phyloP scores from a whole-genome alignment of 352 stramenopile genomes.

The Phytopythium cucurbitacearum region DNA sequence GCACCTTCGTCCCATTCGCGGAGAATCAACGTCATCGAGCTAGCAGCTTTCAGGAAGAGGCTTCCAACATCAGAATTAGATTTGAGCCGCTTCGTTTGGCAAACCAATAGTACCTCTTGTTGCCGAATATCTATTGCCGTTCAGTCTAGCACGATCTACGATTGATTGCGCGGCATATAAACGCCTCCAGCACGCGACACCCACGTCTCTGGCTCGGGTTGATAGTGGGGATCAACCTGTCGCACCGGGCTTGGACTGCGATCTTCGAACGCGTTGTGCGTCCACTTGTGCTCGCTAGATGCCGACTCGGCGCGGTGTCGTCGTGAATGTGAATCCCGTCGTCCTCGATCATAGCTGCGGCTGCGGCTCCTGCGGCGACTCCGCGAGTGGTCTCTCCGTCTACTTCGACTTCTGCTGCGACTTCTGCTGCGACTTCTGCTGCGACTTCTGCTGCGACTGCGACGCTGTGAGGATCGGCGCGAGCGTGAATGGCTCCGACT shows the following conservation, averaged over 20 bases:
- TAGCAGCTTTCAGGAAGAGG: background rate
- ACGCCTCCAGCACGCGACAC: slow-evolving; percentile 75
- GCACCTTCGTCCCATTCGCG: slow-evolving; percentile 71
- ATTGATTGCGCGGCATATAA: slow-evolving; percentile 57
- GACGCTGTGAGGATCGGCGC: background rate
- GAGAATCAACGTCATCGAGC: slow-evolving; percentile 33
- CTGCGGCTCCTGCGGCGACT: slow-evolving; percentile 11
- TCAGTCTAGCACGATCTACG: background rate
- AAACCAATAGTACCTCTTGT: background rate
- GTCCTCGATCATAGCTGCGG: slow-evolving; percentile 17
- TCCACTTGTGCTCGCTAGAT: slow-evolving; percentile 45
- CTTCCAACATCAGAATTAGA: background rate
- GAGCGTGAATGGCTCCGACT: too few species aligned
- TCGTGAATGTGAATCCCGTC: slow-evolving; percentile 8
- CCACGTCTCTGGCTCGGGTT: slow-evolving; percentile 62
- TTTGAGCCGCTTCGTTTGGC: background rate
- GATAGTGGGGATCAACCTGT: slow-evolving; percentile 56
- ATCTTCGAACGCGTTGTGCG: slow-evolving; percentile 66
- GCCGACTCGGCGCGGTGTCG: slow-evolving; percentile 18
- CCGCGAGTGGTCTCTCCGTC: slow-evolving; percentile 3
- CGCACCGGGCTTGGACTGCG: slow-evolving; percentile 72
- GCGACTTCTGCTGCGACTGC: slow-evolving; percentile 4
- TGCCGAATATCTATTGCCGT: too few species aligned
- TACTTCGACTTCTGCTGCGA: slow-evolving; percentile 9
- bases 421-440: background rate